Evolutionary conservation across 495 filamentous ascomycete genomes (phyloP).

Genomic region (Thermothielavioides terrestris): DNA sequence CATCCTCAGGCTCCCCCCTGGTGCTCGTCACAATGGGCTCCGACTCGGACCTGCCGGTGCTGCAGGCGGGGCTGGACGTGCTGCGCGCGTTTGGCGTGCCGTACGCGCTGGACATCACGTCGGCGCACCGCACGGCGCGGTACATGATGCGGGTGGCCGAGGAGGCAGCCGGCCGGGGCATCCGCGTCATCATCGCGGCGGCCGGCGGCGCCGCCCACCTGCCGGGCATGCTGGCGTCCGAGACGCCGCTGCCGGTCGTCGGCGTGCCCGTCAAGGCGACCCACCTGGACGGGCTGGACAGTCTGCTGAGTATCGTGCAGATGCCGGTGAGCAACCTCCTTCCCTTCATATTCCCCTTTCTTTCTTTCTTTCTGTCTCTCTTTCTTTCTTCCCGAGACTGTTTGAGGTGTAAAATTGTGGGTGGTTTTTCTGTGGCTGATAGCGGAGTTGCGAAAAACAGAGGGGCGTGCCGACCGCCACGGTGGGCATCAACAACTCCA

Average conservation of each 20-base stretch:
- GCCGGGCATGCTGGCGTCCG: slow-evolving; percentile 83
- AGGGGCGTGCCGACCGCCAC: slow-evolving; percentile 76
- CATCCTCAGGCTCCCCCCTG: slow-evolving; percentile 32
- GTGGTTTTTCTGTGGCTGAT: background rate
- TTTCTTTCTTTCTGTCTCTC: background rate
- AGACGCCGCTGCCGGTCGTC: slow-evolving; percentile 84
- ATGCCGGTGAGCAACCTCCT: slow-evolving; percentile 63
- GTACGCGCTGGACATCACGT: slow-evolving; percentile 74
- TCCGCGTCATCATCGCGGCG: slow-evolving; percentile 90
- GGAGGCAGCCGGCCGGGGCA: slow-evolving; percentile 55
- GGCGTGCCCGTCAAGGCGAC: slow-evolving; percentile 87
- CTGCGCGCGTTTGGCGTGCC: slow-evolving; percentile 68
- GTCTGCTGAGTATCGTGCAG: slow-evolving; percentile 80
- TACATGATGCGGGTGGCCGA: slow-evolving; percentile 72
- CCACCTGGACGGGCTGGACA: slow-evolving; percentile 80
- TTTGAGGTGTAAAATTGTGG: background rate
- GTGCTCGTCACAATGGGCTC: slow-evolving; percentile 93
- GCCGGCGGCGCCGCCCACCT: slow-evolving; percentile 89
- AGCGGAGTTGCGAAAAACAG: slow-evolving; percentile 13
- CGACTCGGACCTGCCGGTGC: slow-evolving; percentile 78
- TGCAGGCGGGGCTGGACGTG: slow-evolving; percentile 68
- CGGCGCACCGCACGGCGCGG: slow-evolving; percentile 83
- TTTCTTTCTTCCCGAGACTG: background rate
- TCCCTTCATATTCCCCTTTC: slow-evolving; percentile 9
- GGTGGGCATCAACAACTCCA: slow-evolving; percentile 87